Percentiles rank a stretch among this genome's conserved stretches.
These are phyloP conservation scores for Coprinopsis sp. DNA, from an alignment of 768 basidiomycete species.

Conservation along the genomic window DNA sequence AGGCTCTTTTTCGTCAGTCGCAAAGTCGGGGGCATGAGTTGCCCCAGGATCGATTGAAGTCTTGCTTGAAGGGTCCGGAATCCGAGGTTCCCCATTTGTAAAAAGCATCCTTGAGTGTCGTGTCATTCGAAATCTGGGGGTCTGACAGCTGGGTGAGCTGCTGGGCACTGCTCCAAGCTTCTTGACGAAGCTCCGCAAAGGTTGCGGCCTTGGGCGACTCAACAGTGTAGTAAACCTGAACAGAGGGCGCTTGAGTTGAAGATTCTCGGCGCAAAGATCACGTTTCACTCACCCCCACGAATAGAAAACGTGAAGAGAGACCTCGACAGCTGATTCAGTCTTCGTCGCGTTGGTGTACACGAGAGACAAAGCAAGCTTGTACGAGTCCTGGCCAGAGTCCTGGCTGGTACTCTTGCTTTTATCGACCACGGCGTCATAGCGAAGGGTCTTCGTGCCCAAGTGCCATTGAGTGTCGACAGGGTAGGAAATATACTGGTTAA, in stretches of 20 bases:
- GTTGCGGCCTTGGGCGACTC: neutral
- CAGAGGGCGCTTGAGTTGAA: neutral
- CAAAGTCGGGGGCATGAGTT: neutral
- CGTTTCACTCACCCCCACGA: constrained; percentile 1
- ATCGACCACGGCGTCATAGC: neutral
- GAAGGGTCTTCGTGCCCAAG: neutral
- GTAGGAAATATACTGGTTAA: neutral
- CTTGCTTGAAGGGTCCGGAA: neutral
- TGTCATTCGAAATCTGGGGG: too few species aligned
- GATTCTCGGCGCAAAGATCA: neutral
- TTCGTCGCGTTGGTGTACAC: neutral
- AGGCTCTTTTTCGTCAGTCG: neutral
- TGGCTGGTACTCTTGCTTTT: too few species aligned
- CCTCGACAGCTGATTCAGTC: constrained; percentile 2
- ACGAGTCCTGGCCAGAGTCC: neutral
- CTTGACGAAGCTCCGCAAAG: neutral
- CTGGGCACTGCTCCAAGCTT: neutral
- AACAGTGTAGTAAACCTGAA: constrained; percentile 1
- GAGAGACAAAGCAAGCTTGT: neutral
- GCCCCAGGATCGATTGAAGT: too few species aligned
- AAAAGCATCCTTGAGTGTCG: neutral
- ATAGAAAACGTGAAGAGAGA: neutral
- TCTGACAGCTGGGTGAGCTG: too few species aligned
- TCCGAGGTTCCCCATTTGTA: neutral
- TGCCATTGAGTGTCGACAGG: neutral